A percentile compares a stretch with the other conserved stretches of the same genome.
Evolutionary conservation across 495 filamentous ascomycete species (phyloP).

Genomic region (Sabuloglossum arenarium): DNA sequence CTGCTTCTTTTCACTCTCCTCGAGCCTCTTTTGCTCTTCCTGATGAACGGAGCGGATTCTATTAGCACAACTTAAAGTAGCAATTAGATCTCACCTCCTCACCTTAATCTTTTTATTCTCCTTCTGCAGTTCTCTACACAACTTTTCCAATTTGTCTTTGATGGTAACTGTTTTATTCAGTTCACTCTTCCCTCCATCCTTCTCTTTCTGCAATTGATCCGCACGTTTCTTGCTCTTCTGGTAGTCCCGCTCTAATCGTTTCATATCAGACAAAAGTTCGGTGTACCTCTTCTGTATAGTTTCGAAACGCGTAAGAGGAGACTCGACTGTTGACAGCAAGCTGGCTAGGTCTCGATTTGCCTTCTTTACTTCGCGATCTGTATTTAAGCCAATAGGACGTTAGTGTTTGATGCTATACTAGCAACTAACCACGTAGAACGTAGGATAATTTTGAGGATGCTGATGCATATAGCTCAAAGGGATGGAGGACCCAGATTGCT

Average conservation of each 20-base stretch:
- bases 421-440: neutral
- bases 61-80: constrained; percentile 1
- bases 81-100: constrained; percentile 5
- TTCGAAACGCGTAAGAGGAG: constrained; percentile 54
- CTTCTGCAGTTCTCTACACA: constrained; percentile 76
- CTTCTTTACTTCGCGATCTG: constrained; percentile 75
- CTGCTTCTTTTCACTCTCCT: constrained; percentile 62
- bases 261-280: constrained; percentile 83
- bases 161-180: constrained; percentile 68
- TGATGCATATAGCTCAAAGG: neutral
- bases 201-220: constrained; percentile 90
- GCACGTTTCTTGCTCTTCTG: constrained; percentile 88
- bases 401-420: neutral
- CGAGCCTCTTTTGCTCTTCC: constrained; percentile 79
- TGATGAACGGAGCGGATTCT: constrained; percentile 17
- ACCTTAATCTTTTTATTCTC: constrained; percentile 98
- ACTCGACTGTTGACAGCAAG: constrained; percentile 61
- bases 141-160: constrained; percentile 87
- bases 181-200: constrained; percentile 70
- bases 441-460: neutral
- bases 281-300: constrained; percentile 76
- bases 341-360: constrained; percentile 75
- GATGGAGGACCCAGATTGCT: neutral
- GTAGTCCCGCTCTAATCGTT: constrained; percentile 79
- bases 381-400: constrained; percentile 5